Percentiles rank a stretch among this genome's conserved stretches.
Evolutionary conservation across 768 basidiomycete genomes (phyloP).

Genomic region (Serendipita sp.): DNA sequence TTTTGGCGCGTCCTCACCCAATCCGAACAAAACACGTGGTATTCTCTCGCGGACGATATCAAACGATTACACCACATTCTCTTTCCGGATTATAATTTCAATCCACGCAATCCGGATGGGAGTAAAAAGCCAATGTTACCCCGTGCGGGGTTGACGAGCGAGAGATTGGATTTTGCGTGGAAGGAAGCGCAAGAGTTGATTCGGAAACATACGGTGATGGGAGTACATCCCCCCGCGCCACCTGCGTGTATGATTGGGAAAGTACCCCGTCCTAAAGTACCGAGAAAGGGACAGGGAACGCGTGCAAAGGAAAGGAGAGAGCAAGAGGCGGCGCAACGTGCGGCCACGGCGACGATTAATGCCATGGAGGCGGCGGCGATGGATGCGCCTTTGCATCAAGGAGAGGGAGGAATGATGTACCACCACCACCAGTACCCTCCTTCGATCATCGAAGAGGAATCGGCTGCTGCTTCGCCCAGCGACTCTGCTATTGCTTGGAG

Average conservation of each 20-base stretch:
- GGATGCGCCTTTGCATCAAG: neutral
- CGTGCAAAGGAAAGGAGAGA: neutral
- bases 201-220: neutral
- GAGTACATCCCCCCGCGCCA: neutral
- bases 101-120: neutral
- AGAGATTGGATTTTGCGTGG: neutral
- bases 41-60: neutral
- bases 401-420: neutral
- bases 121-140: neutral
- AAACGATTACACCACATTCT: neutral
- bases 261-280: neutral
- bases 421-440: neutral
- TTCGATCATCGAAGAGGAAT: neutral
- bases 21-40: neutral
- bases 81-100: neutral
- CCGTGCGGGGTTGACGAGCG: neutral
- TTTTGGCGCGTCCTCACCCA: neutral
- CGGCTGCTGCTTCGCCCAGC: neutral
- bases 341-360: neutral
- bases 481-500: neutral
- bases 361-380: neutral
- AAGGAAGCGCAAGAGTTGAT: neutral
- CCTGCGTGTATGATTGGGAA: neutral
- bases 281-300: constrained; percentile 1
- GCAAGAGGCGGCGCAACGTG: neutral